Evolutionary conservation across 768 basidiomycete species (phyloP), one percentile per base, ranked within the genome.

Genomic region (Rhizopogon vulgaris): DNA sequence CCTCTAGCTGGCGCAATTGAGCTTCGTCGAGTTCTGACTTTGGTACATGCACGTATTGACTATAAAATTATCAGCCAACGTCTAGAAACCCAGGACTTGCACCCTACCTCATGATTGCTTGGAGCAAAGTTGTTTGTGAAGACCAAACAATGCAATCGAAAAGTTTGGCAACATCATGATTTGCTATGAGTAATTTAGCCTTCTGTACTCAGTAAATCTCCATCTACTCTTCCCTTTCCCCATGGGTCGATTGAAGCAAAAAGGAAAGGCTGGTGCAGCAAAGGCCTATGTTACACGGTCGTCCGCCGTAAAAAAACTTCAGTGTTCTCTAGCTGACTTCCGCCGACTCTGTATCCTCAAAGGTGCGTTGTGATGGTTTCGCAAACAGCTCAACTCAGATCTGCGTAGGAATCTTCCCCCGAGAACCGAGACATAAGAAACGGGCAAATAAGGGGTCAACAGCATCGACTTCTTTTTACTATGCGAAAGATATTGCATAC

Each of bases 21-120:
- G 92, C 90, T 70, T 98, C 96, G 67, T 97, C 94, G 52, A 98
- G 79, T 74, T 98, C 96, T 38, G 94, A 96, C 69, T 94, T 96
- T 51, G 94, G 90, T 53, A 94, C 87, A 68, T 94, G 90, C 55
- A 91, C 90, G 74, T 94, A 96, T 82, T 98, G 94, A 78, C 94
- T 97, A 64, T 3, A 37, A 36, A 47, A 9, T 18, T 15, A 36
- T 47, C 14, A 57, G 60, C 49, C 14, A 52, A 52, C 37, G 49
- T 38, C 49, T 48, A 48, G 47, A 17, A 45, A 25, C 39, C 22
- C 46, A 32, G 18, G 43, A 28, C 34, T 49, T 39, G 22, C 24
- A 40, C 68, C 28, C 59, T 57, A 70, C 69, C 69, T 70, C 69
- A 70, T 69, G 47, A 30, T 64, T 30, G 57, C 60, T 45, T 52